Evolutionary conservation across 768 basidiomycete species (phyloP).

Genomic region (Boletus pseudo-olivaceus): DNA sequence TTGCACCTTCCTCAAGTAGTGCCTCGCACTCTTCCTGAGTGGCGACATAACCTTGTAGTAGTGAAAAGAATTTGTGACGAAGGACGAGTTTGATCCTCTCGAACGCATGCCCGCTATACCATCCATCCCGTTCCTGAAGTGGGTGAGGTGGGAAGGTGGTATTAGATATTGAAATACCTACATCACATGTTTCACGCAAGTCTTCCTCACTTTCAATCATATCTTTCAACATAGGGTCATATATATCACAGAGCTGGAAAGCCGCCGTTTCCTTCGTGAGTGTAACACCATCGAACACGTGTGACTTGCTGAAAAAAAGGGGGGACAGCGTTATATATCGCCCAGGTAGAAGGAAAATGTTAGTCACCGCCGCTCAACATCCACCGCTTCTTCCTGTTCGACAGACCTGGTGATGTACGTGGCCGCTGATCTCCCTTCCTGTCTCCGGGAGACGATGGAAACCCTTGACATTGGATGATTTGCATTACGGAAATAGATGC

Average conservation of each 20-base stretch:
- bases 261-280: conserved; percentile 84
- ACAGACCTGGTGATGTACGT: conserved; percentile 29
- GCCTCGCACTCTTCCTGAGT: conserved; percentile 72
- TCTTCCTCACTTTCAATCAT: conserved; percentile 77
- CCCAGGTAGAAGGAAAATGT: background rate
- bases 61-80: conserved; percentile 79
- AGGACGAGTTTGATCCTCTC: conserved; percentile 83
- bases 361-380: conserved; percentile 31
- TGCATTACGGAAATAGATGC: conserved; percentile 85
- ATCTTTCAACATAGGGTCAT: conserved; percentile 75
- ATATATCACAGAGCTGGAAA: conserved; percentile 92
- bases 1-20: conserved; percentile 43
- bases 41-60: conserved; percentile 67
- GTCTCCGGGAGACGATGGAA: conserved; percentile 66
- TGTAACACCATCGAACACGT: conserved; percentile 85
- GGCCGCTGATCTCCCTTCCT: conserved; percentile 38
- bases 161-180: conserved; percentile 38
- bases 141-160: background rate
- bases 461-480: conserved; percentile 77
- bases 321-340: background rate
- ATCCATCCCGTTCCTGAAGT: conserved; percentile 77
- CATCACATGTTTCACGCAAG: conserved; percentile 69
- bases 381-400: conserved; percentile 33
- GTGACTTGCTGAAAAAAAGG: conserved; percentile 51
- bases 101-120: conserved; percentile 75